A percentile compares a stretch with the other conserved stretches of the same genome.
Conservation (phyloP, 2,329 filamentous ascomycete species). For the Dothideomycetes sp. region DNA sequence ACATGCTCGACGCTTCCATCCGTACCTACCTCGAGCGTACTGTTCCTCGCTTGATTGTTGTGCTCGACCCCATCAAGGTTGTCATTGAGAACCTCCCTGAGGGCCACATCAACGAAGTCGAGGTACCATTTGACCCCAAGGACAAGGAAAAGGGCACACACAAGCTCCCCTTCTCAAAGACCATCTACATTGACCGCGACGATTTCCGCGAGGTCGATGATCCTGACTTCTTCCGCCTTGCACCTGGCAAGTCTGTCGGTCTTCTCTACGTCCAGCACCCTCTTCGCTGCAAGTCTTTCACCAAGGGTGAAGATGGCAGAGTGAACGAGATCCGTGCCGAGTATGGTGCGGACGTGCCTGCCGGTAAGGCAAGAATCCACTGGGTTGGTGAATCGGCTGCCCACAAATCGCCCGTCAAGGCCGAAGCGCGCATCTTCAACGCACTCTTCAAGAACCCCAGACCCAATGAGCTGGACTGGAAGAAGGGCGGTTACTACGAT, state of each 20-base stretch:
- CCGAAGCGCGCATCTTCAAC: constrained; percentile 71
- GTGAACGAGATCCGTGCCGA: constrained; percentile 58
- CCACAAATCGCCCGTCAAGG: constrained; percentile 50
- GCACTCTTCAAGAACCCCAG: constrained; percentile 79
- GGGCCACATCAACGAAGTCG: constrained; percentile 54
- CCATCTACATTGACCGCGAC: constrained; percentile 72
- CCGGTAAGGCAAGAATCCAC: constrained; percentile 57
- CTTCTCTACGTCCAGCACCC: constrained; percentile 62
- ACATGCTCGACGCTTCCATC: constrained; percentile 76
- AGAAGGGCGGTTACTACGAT: constrained; percentile 68
- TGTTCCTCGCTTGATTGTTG: constrained; percentile 80
- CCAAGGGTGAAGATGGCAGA: constrained; percentile 55
- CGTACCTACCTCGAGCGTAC: constrained; percentile 79
- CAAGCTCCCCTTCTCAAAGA: constrained; percentile 59
- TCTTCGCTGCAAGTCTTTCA: constrained; percentile 59
- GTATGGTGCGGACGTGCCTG: constrained; percentile 55
- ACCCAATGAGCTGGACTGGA: constrained; percentile 58
- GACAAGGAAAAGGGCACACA: constrained; percentile 58
- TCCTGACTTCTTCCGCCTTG: constrained; percentile 68
- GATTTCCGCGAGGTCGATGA: constrained; percentile 69
- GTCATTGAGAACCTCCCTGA: constrained; percentile 71
- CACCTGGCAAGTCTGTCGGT: constrained; percentile 65
- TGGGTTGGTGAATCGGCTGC: constrained; percentile 70
- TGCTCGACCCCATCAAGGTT: constrained; percentile 76
- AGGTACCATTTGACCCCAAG: constrained; percentile 74